These are phyloP conservation scores for Botrytis fabae DNA, from an alignment of 2,329 filamentous ascomycete species.

Conservation along the genomic window DNA sequence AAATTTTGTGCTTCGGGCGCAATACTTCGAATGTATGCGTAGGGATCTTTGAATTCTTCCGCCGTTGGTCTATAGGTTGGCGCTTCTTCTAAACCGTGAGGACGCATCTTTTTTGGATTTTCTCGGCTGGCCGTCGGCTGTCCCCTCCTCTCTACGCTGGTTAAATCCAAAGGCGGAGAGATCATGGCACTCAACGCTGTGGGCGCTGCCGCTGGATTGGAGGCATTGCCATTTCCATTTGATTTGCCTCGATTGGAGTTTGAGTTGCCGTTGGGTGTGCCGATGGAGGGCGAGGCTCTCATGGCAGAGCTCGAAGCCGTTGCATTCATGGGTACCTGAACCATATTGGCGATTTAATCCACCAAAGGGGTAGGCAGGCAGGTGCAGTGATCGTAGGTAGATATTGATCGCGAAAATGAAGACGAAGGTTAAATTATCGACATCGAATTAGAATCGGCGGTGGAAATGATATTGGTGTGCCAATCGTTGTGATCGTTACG, in stretches of 20 bases:
- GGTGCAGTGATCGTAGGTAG: background rate
- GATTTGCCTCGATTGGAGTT: conserved; percentile 36
- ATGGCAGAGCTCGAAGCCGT: conserved; percentile 33
- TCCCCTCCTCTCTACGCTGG: conserved; percentile 87
- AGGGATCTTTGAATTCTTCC: conserved; percentile 92
- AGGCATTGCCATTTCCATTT: conserved; percentile 36
- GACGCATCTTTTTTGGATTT: conserved; percentile 72
- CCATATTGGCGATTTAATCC: conserved; percentile 34
- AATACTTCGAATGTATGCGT: conserved; percentile 93
- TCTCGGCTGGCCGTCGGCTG: conserved; percentile 76
- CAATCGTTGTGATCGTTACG: background rate
- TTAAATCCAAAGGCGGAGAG: conserved; percentile 69
- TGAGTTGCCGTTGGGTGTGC: conserved; percentile 30
- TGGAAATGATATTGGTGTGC: background rate
- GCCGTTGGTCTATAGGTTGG: conserved; percentile 87
- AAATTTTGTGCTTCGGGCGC: conserved; percentile 80
- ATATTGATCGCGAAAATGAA: conserved; percentile 7
- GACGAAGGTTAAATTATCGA: conserved; percentile 29
- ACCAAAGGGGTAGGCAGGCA: background rate
- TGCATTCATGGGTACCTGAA: conserved; percentile 38
- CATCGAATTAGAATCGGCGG: conserved; percentile 31
- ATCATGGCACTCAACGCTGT: conserved; percentile 41
- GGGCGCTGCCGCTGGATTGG: conserved; percentile 38
- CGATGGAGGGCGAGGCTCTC: conserved; percentile 38
- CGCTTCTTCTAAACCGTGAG: conserved; percentile 84